Conservation (phyloP, 2,329 filamentous ascomycete species). For the Aureobasidium sp. region DNA sequence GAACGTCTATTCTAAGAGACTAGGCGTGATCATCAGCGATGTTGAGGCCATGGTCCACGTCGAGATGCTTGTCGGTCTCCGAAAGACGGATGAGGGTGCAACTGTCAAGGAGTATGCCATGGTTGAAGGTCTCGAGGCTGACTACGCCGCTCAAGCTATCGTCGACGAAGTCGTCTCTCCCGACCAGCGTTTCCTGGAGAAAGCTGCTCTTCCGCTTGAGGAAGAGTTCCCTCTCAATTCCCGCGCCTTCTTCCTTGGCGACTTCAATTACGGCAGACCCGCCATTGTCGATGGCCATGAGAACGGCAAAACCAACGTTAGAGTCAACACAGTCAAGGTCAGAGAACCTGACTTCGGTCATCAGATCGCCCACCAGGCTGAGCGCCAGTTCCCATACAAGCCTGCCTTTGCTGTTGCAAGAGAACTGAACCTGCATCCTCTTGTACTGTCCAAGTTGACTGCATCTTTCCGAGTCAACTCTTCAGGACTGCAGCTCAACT, state of each 20-base stretch:
- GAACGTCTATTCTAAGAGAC: constrained; percentile 76
- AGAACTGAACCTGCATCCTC: constrained; percentile 68
- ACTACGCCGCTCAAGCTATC: constrained; percentile 84
- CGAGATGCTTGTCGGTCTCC: constrained; percentile 83
- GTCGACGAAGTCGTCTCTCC: constrained; percentile 86
- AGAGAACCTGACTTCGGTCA: constrained; percentile 76
- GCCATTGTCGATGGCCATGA: constrained; percentile 71
- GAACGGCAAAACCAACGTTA: constrained; percentile 66
- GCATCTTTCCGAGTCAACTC: constrained; percentile 83
- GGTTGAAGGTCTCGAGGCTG: constrained; percentile 74
- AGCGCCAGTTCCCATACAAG: constrained; percentile 64
- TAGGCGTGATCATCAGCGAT: constrained; percentile 76
- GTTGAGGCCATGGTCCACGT: constrained; percentile 88
- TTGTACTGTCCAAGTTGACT: constrained; percentile 91
- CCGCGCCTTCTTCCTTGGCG: constrained; percentile 85
- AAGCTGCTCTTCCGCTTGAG: constrained; percentile 74
- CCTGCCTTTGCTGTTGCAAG: constrained; percentile 86
- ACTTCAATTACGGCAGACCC: constrained; percentile 85
- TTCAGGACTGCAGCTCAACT: constrained; percentile 73
- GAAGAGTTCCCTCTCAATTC: constrained; percentile 82
- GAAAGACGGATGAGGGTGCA: constrained; percentile 83
- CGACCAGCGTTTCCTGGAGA: constrained; percentile 88
- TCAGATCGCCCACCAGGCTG: constrained; percentile 60
- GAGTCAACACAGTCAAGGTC: constrained; percentile 61
- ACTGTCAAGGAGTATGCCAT: constrained; percentile 87